phyloP scores from a whole-genome alignment of 352 stramenopile genomes.

The Phytophthora niederhauseri region DNA sequence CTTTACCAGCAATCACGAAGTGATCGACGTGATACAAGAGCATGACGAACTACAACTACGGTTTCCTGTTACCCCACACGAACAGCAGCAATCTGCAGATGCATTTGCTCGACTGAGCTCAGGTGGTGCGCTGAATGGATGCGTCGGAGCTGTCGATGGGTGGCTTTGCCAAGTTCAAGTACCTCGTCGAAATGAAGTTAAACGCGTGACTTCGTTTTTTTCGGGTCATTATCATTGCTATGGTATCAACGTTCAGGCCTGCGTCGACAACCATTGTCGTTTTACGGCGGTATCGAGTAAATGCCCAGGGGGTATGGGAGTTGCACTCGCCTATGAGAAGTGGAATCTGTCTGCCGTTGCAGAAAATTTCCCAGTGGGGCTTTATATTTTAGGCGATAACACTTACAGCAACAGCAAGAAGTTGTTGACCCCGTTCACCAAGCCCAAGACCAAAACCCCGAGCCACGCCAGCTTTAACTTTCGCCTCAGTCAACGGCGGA shows the following conservation, averaged over 20 bases:
- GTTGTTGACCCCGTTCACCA: background rate
- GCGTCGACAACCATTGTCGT: background rate
- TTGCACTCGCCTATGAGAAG: background rate
- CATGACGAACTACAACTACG: background rate
- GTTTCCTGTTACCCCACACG: background rate
- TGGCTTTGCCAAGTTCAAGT: background rate
- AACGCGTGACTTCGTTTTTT: background rate
- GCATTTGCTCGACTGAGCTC: background rate
- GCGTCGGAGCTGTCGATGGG: background rate
- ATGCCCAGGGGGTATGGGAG: background rate
- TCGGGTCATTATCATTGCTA: slow-evolving; percentile 4
- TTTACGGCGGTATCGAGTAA: background rate
- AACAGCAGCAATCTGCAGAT: background rate
- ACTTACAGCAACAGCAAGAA: background rate
- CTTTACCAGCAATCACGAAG: background rate
- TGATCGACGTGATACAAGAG: background rate
- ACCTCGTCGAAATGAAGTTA: background rate
- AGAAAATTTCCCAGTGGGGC: background rate
- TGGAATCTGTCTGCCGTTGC: background rate
- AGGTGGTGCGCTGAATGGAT: background rate
- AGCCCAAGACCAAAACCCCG: background rate
- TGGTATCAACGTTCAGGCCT: background rate
- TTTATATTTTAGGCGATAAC: background rate
- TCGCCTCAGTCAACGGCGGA: background rate
- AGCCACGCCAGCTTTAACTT: background rate